These are phyloP conservation scores for Mariannaea elegans DNA, from an alignment of 2,329 filamentous ascomycete genomes.

Conservation along the genomic window DNA sequence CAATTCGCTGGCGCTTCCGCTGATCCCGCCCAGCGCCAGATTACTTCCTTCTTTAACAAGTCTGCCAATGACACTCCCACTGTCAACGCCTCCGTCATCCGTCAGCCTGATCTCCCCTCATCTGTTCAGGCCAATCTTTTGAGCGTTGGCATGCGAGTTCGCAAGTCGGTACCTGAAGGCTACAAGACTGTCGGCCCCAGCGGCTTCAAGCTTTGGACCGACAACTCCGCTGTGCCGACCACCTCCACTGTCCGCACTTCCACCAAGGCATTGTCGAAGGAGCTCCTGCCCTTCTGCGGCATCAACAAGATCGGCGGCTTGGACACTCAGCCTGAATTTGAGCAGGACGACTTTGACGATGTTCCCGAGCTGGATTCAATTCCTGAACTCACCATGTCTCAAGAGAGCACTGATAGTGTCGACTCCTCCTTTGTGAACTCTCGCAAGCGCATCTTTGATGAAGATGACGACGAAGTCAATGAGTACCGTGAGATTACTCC, in stretches of 20 bases:
- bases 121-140: slow-evolving; percentile 84
- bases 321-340: slow-evolving; percentile 62
- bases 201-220: slow-evolving; percentile 62
- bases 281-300: slow-evolving; percentile 83
- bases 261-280: slow-evolving; percentile 54
- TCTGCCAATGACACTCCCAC: slow-evolving; percentile 38
- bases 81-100: slow-evolving; percentile 36
- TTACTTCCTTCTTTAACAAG: slow-evolving; percentile 69
- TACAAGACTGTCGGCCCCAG: slow-evolving; percentile 77
- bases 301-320: slow-evolving; percentile 79
- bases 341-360: slow-evolving; percentile 35
- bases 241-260: slow-evolving; percentile 21
- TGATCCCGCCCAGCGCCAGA: slow-evolving; percentile 68
- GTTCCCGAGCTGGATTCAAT: slow-evolving; percentile 50
- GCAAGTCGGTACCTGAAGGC: slow-evolving; percentile 91
- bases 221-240: slow-evolving; percentile 38
- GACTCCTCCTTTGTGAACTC: slow-evolving; percentile 35
- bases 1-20: slow-evolving; percentile 68
- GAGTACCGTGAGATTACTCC: slow-evolving; percentile 49
- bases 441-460: slow-evolving; percentile 59
- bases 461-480: slow-evolving; percentile 50
- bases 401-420: slow-evolving; percentile 59
- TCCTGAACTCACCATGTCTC: slow-evolving; percentile 63
- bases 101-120: slow-evolving; percentile 64
- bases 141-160: slow-evolving; percentile 91